A percentile compares a stretch with the other conserved stretches of the same genome.
Evolutionary conservation across 495 filamentous ascomycete genomes (phyloP).

Genomic region (Hamigera avellanea): DNA sequence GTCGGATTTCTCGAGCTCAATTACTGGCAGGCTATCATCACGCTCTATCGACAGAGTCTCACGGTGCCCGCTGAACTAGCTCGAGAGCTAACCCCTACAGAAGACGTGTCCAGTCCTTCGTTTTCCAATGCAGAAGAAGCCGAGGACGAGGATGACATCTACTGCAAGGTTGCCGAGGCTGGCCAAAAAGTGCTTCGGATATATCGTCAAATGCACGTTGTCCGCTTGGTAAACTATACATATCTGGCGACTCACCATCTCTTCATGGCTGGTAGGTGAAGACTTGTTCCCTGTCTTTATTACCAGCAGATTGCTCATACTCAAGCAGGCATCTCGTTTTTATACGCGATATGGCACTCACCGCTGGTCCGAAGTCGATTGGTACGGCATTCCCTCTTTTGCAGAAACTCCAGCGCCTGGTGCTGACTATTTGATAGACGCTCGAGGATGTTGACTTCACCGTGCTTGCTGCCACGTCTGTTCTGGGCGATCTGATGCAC

Average conservation of each 20-base stretch:
- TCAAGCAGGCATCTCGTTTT: constrained; percentile 68
- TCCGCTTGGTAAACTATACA: constrained; percentile 88
- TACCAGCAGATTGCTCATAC: constrained; percentile 8
- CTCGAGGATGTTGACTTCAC: constrained; percentile 96
- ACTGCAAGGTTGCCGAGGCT: constrained; percentile 87
- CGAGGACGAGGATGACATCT: constrained; percentile 84
- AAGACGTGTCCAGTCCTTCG: constrained; percentile 52
- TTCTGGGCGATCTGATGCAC: constrained; percentile 60
- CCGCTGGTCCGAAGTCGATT: constrained; percentile 71
- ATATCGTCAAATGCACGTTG: constrained; percentile 79
- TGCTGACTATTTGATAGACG: constrained; percentile 36
- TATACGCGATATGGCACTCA: constrained; percentile 97
- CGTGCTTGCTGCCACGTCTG: constrained; percentile 88
- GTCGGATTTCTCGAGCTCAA: constrained; percentile 84
- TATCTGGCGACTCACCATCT: constrained; percentile 95
- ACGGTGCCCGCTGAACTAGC: constrained; percentile 78
- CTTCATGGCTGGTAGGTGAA: constrained; percentile 73
- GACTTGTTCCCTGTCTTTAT: background rate
- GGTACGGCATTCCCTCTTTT: constrained; percentile 39
- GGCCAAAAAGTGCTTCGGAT: constrained; percentile 85
- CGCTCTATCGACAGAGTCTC: constrained; percentile 87
- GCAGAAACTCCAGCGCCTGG: background rate
- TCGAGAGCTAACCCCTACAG: constrained; percentile 60
- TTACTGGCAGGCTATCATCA: constrained; percentile 96
- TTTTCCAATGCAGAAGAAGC: constrained; percentile 43